Conservation (phyloP, 768 basidiomycete species). For the Leccinum variicolor region DNA sequence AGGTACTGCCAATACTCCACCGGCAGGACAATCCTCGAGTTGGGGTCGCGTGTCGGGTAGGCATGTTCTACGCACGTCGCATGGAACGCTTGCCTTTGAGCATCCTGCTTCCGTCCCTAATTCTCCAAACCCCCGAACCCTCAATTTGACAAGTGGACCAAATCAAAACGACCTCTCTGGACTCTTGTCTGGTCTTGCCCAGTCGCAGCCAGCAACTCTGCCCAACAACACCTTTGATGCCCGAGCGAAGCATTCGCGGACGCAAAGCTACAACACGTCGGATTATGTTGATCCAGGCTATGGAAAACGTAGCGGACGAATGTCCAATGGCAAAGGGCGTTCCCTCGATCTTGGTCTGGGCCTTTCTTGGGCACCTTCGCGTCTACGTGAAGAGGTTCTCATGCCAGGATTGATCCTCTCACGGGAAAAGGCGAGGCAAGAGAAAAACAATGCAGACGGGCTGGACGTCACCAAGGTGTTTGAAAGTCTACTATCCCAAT, state of each 20-base stretch:
- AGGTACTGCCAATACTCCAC: constrained; percentile 18
- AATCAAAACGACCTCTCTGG: constrained; percentile 6
- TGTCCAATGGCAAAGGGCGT: constrained; percentile 53
- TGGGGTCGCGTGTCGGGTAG: constrained; percentile 54
- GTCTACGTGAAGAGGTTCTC: constrained; percentile 63
- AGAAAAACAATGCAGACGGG: constrained; percentile 17
- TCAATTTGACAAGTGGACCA: constrained; percentile 15
- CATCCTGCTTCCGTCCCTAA: constrained; percentile 56
- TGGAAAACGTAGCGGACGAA: constrained; percentile 14
- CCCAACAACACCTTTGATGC: constrained; percentile 32
- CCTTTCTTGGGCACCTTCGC: constrained; percentile 69
- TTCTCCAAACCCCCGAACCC: constrained; percentile 24
- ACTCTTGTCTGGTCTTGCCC: constrained; percentile 6
- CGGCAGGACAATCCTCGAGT: constrained; percentile 48
- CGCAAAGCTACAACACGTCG: constrained; percentile 23
- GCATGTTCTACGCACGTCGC: constrained; percentile 39
- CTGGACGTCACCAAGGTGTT: constrained; percentile 38
- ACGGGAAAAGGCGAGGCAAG: constrained; percentile 28
- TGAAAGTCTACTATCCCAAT: constrained; percentile 32
- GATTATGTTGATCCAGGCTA: constrained; percentile 18
- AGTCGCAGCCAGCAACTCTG: constrained; percentile 14
- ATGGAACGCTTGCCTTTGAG: constrained; percentile 67
- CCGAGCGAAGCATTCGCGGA: constrained; percentile 25
- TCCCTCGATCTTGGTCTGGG: constrained; percentile 70
- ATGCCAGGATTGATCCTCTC: constrained; percentile 38